Evolutionary conservation across 106 monocot genomes (phyloP).

Genomic region (Acorus calamus): DNA sequence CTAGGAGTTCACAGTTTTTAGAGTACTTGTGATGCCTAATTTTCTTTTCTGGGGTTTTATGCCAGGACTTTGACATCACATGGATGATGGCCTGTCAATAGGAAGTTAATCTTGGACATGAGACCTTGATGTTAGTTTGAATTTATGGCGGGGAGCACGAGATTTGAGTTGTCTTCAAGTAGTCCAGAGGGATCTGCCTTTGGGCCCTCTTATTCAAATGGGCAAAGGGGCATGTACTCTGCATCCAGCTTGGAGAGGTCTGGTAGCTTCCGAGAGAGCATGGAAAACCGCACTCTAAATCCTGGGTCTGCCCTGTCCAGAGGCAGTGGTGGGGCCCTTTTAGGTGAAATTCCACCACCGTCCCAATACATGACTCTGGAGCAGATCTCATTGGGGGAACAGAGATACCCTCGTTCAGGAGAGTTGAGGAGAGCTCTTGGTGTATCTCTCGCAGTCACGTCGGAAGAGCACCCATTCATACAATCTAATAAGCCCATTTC

Average conservation of each 20-base stretch:
- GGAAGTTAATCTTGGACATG: too few relatives aligned
- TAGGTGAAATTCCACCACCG: conserved; percentile 11
- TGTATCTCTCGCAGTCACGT: conserved; percentile 19
- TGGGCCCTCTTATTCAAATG: conserved; percentile 9
- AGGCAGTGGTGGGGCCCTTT: conserved; percentile 8
- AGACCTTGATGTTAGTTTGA: too few relatives aligned
- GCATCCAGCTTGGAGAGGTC: conserved; percentile 28
- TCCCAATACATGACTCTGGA: conserved; percentile 6
- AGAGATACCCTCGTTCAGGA: conserved; percentile 19
- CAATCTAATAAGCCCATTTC: conserved; percentile 10
- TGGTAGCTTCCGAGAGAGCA: conserved; percentile 42
- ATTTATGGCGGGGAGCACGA: too few relatives aligned
- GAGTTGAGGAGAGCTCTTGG: conserved; percentile 28
- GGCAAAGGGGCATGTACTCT: conserved; percentile 23
- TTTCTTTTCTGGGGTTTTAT: too few relatives aligned
- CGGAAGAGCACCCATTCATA: conserved; percentile 20
- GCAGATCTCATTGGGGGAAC: conserved; percentile 33
- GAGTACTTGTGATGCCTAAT: too few relatives aligned
- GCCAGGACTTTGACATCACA: too few relatives aligned
- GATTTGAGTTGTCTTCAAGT: conserved; percentile 28
- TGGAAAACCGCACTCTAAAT: conserved; percentile 19
- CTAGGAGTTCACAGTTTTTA: too few relatives aligned
- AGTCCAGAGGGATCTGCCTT: conserved; percentile 28
- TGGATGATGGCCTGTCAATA: too few relatives aligned
- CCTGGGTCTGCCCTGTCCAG: conserved; percentile 19